Conservation (phyloP, 2,329 filamentous ascomycete species). For the Diaporthe capsici region DNA sequence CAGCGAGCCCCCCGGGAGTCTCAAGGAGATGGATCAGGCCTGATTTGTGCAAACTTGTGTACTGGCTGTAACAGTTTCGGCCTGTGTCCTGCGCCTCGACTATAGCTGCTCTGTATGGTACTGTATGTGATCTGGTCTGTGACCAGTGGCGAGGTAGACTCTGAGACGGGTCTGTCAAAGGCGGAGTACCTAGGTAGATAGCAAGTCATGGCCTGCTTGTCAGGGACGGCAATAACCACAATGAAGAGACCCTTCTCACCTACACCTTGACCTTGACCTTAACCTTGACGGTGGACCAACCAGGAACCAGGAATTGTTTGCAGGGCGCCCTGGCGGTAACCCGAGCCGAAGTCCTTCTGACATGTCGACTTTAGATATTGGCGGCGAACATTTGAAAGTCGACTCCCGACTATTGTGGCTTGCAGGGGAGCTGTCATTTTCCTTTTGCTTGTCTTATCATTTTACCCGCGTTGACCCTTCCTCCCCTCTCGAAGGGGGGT, state of each 20-base stretch:
- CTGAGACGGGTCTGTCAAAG: neutral
- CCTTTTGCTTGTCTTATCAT: neutral
- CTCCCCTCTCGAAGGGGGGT: neutral
- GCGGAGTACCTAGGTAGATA: too few relatives aligned
- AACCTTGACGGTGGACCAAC: neutral
- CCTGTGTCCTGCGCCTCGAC: neutral
- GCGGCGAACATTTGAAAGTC: neutral
- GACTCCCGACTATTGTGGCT: neutral
- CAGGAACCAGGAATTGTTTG: neutral
- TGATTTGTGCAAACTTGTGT: neutral
- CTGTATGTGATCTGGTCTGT: neutral
- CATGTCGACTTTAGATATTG: constrained; percentile 20
- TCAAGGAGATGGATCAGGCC: neutral
- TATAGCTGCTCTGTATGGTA: too few relatives aligned
- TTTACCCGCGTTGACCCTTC: neutral
- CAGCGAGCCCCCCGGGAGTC: neutral
- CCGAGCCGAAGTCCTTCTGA: constrained; percentile 27
- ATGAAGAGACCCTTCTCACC: neutral
- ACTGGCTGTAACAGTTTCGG: neutral
- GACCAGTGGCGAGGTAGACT: neutral
- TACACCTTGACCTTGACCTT: neutral
- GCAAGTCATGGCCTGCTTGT: neutral
- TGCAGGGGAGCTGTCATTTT: constrained; percentile 21
- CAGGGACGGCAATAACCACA: neutral
- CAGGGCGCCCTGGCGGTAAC: neutral